Base-by-base conservation (phyloP, 768 basidiomycete genomes). In the Lentinula guzmanii region DNA sequence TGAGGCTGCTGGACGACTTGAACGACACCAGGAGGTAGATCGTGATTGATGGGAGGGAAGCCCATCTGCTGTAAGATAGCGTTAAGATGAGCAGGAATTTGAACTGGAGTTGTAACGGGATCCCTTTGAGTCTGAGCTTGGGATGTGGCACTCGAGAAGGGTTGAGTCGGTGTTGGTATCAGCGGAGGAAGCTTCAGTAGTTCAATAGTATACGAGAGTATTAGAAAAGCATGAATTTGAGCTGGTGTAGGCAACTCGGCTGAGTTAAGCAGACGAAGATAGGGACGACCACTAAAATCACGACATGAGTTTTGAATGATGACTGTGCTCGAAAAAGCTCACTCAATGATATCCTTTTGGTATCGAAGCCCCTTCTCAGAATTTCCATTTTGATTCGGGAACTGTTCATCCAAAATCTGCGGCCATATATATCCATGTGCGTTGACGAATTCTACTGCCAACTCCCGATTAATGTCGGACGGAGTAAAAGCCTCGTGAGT, bases 61-160 rank as follows among this genome's bases (percentile, higher is more conserved):
- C 86, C 88, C 60, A 89, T 78, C 62, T 88, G 86, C 61, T 83
- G 86, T 9, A 90, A 77, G 35, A 87, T 76, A 31, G 77, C 73
- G 57, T 88, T 86, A 64, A 89, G 75, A 61, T 87, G 77, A 33
- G 77, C 79, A 51, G 80, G 80, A 28, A 80, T 66, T 58, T 75
- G 69, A 15, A 56, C 55, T 28, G 55, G 55, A 24, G 55, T 41
- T 28, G 37, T 41, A 28, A 6, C 24, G 13, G 41, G 39, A n/a
- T 4, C 35, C 8, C 18, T 34, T 21, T 9, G 34, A 11, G 33
- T 35, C 10, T 2, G 31, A 41, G 9, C 3, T 64, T 41, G 42
- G 62, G 43, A 52, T 18, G 74, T 70, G 60, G 72, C 72, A 18
- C n/a, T 6, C 63, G 64, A 68, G 35, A 66, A 67, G 43, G 68